A percentile compares a stretch with the other conserved stretches of the same genome.
These are phyloP conservation scores for Chlamydomonas eustigma DNA, from an alignment of 139 green algal species.

Conservation along the genomic window DNA sequence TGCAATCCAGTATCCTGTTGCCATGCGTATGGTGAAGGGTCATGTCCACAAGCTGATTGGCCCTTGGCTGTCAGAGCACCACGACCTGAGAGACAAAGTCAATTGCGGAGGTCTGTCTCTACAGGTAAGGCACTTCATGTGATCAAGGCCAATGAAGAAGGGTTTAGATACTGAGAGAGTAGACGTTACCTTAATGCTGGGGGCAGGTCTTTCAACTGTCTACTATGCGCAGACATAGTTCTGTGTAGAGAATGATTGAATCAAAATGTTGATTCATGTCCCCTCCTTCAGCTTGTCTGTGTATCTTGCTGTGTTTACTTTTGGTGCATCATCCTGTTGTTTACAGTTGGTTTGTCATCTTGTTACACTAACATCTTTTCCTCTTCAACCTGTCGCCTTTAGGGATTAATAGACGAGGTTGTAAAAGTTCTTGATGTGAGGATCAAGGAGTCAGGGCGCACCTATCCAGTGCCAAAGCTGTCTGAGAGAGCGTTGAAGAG, in stretches of 20 bases:
- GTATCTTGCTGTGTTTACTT: no score
- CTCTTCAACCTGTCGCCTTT: no score
- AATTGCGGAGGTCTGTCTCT: slow-evolving; percentile 36
- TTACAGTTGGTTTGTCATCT: no score
- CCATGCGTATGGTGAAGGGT: slow-evolving; percentile 79
- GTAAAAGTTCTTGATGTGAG: slow-evolving; percentile 44
- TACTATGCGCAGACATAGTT: no score
- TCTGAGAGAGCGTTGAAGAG: slow-evolving; percentile 35
- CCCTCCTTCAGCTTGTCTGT: no score
- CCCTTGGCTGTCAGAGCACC: slow-evolving; percentile 82
- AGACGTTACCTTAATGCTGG: no score
- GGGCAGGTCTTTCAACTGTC: no score
- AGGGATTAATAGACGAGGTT: slow-evolving; percentile 18
- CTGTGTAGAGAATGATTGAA: no score
- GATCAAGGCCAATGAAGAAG: not conserved
- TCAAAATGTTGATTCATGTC: no score
- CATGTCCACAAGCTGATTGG: slow-evolving; percentile 58
- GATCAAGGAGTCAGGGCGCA: slow-evolving; percentile 45
- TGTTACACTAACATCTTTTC: no score
- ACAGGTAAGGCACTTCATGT: slow-evolving; percentile 4
- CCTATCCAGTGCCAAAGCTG: slow-evolving; percentile 48
- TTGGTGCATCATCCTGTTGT: no score
- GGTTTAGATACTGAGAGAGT: not conserved
- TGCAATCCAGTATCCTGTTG: slow-evolving; percentile 57
- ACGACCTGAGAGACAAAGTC: slow-evolving; percentile 76